Evolutionary conservation across 345 rosid species (phyloP), one percentile per base, ranked within the genome.

Genomic region (Triadica sebifera): DNA sequence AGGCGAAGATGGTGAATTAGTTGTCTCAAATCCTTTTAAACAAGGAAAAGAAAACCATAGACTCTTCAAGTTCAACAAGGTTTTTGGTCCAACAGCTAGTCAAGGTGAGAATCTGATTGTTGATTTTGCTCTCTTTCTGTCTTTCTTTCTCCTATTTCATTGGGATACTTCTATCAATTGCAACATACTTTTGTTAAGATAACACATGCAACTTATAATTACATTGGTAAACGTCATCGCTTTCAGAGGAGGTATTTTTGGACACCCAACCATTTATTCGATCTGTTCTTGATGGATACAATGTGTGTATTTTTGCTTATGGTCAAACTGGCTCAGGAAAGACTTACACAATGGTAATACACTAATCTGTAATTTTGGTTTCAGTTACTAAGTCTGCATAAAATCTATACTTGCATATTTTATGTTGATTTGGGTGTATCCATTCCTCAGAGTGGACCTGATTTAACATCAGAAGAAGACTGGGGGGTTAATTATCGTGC

Each of bases 241-340:
- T 74, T 77, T 63, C 86, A 94, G 99, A 88, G 96, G 97, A 95
- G 78, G 96, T 93, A 67, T 95, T 89, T 80, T 67, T 90, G 76
- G 99, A 95, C 74, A 93, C 98, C 60, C 94, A 81, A 67, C 99
- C 98, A 55, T 80, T 95, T 79, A 91, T 95, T 77, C 91, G 96
- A 55, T 93, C 99, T 11, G 97, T 93, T 76, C 96, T 95, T 69
- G 98, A 95, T 67, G 99, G 99, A 46, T 95, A 86, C 81, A 93
- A 90, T 78, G 99, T 95, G 56, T 95, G 98, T 68, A 93, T 95
- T 77, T 93, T 95, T 82, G 99, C 99, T n/a, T 95, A 95, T 84
- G 99, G 99, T 57, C 99, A 95, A 87, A 95, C 98, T n/a, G 99
- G 99, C 10, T 95, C 99, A 12, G 99, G 99, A 61, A 95, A 95